phyloP scores from a whole-genome alignment of 345 rosid species.

The Pseudoturritis turrita region DNA sequence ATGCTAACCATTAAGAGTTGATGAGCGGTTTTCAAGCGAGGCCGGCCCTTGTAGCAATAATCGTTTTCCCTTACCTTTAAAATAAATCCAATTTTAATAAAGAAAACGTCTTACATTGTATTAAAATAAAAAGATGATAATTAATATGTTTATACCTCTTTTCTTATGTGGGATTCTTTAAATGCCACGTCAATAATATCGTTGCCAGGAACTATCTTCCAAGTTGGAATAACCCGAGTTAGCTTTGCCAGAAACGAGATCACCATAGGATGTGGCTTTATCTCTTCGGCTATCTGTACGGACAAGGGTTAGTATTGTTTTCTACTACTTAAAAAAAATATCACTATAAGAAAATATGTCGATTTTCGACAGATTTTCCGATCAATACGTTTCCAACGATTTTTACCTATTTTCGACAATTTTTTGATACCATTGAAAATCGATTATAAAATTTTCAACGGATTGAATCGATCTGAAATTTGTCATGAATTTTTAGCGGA shows the following conservation, averaged over 20 bases:
- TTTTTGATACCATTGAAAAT: no score
- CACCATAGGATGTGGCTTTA: slow-evolving; percentile 49
- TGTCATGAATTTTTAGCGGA: no score
- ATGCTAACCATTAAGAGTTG: slow-evolving; percentile 46
- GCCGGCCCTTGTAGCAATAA: slow-evolving; percentile 27
- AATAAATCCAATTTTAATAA: not conserved
- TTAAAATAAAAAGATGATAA: not conserved
- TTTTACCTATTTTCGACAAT: no score
- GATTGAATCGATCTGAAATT: no score
- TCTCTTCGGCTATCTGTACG: slow-evolving; percentile 56
- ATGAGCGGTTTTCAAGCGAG: slow-evolving; percentile 28
- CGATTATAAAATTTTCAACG: no score
- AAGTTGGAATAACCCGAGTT: slow-evolving; percentile 51
- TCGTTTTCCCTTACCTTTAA: slow-evolving; percentile 20
- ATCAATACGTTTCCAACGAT: no score
- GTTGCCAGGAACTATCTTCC: slow-evolving; percentile 46
- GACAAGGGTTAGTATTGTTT: no score
- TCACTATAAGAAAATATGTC: no score
- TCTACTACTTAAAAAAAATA: no score
- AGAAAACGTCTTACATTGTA: not conserved
- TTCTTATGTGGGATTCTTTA: slow-evolving; percentile 51
- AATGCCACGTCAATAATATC: slow-evolving; percentile 67
- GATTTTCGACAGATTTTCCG: no score
- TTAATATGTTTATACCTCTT: slow-evolving; percentile 35
- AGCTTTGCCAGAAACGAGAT: slow-evolving; percentile 41